A percentile compares a stretch with the other conserved stretches of the same genome.
Conservation (phyloP, 192 early-diverging fungal genomes). For the Backusella macrospora region DNA sequence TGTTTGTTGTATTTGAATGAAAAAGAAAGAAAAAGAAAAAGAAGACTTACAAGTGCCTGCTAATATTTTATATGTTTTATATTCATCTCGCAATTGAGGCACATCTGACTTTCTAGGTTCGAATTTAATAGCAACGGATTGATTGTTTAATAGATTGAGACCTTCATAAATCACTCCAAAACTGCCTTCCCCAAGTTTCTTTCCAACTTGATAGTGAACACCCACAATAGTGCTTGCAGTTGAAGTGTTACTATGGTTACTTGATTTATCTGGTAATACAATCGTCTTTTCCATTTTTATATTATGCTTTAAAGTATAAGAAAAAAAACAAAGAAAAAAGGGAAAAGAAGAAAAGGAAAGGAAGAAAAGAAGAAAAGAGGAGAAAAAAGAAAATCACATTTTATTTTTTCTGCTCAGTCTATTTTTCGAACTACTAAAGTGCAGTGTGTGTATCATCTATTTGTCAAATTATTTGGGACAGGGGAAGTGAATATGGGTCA, state of each 20-base stretch:
- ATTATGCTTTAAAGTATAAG: too few species aligned
- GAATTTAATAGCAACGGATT: constrained; percentile 96
- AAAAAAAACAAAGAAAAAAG: background rate
- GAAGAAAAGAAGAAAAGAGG: background rate
- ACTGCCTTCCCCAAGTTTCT: constrained; percentile 95
- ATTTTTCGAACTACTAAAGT: too few species aligned
- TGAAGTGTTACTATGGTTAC: constrained; percentile 3
- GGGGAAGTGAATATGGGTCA: too few species aligned
- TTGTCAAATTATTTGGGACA: too few species aligned
- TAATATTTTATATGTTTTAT: constrained; percentile 92
- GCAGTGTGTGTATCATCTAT: too few species aligned
- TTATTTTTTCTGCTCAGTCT: too few species aligned
- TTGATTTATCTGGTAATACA: constrained; percentile 11
- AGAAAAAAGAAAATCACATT: background rate
- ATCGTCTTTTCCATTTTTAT: constrained; percentile 11
- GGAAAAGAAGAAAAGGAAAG: background rate
- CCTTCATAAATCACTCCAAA: constrained; percentile 99
- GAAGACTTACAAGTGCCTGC: constrained; percentile 58
- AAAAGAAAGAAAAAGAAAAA: background rate
- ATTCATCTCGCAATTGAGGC: constrained; percentile 96
- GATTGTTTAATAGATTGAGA: constrained; percentile 88
- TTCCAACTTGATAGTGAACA: constrained; percentile 92
- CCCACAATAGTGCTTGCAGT: constrained; percentile 66
- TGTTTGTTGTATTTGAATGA: background rate
- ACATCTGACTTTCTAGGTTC: constrained; percentile 95